Base-by-base conservation (phyloP, 257 asterid species). In the Forsythia viridissima region DNA sequence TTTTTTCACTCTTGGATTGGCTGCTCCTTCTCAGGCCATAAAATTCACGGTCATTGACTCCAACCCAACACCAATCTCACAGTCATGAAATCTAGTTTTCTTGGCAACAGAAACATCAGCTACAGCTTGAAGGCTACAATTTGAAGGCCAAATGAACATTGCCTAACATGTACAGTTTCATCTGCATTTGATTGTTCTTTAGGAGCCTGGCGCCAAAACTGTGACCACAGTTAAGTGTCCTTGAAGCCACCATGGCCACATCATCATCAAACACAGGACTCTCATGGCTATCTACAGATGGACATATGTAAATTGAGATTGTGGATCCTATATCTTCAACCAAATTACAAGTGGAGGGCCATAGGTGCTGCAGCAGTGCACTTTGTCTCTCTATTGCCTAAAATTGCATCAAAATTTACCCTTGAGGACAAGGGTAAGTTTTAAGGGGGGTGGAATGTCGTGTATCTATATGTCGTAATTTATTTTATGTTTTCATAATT, bases 81-180 rank as follows among this genome's bases (percentile, higher is more conserved):
- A 92, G 81, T 95, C 98, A 83, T 95, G 93, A 85, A 95, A 95
- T 74, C 99, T 98, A 80, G 99, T 96, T 86, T 90, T 95, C 76
- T 93, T 95, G 70, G 99, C 97, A 67, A 98, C 98, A 83, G 99
- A 98, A n/a, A 95, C 99, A 88, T 95, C 99, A 78, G 98, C 99
- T 52, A 95, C 98, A 67, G 99, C 98, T 89, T 95, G 99, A 81
- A 95, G 99, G 24, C 24, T 24, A 24, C 24, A 24, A 24, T 24
- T 24, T 24, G 24, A 24, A 24, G 24, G 44, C 99, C 99, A 79
- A 98, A 95, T 44, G 99, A 95, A 80, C 99, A 95, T 77, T 93
- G 99, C 91, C 99, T 91, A 74, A 93, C 87, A 74, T 98, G 97
- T 51, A 95, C 99, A 72, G 98, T 93, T 78, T 95, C 99, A 24